Evolutionary conservation across 495 filamentous ascomycete species (phyloP), one percentile per base, ranked within the genome.

Genomic region (Hypoxylon perforatum): DNA sequence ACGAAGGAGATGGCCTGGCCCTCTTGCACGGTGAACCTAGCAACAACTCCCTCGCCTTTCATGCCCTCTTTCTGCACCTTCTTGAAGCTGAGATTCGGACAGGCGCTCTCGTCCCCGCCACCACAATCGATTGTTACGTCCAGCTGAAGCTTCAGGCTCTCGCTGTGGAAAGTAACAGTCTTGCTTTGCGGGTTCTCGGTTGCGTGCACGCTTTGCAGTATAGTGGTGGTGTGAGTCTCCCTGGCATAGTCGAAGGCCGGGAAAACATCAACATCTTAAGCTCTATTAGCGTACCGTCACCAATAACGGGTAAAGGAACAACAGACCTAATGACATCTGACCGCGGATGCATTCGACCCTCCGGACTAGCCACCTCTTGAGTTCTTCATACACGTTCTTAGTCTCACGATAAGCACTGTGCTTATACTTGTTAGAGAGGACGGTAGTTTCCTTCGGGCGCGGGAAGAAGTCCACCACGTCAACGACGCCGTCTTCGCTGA

Each of bases 391-490:
- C 5, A 84, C 80, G 25, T 53, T 76, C 14, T 75, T 78, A 52
- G 79, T 78, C 70, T 86, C 83, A 6, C 84, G 82, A 50, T 81
- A 86, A 15, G 82, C 77, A 50, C 71, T 76, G 62, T 81, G 78
- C 67, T 81, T 79, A 11, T 76, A 66, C 8, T 76, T 76, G 42
- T 78, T 81, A 56, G 75, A 71, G 12, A 79, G 50, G 30, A 81
- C 76, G 17, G 74, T 75, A 45, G 80, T 70, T 41, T 65, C 75
- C 71, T 82, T 86, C 0, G 86, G 86, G 0, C 86, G 80, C 2
- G 89, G 89, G 53, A 92, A 92, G 77, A 90, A 92, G 68, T 92
- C 90, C 30, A 89, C 75, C 30, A 91, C 67, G n/a, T 88, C 88
- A 0, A 90, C 84, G 0, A 90, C 89, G 0, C 90, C 90, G 54